These are phyloP conservation scores for Cladosporium sp. DNA, from an alignment of 2,329 filamentous ascomycete genomes.

Conservation along the genomic window DNA sequence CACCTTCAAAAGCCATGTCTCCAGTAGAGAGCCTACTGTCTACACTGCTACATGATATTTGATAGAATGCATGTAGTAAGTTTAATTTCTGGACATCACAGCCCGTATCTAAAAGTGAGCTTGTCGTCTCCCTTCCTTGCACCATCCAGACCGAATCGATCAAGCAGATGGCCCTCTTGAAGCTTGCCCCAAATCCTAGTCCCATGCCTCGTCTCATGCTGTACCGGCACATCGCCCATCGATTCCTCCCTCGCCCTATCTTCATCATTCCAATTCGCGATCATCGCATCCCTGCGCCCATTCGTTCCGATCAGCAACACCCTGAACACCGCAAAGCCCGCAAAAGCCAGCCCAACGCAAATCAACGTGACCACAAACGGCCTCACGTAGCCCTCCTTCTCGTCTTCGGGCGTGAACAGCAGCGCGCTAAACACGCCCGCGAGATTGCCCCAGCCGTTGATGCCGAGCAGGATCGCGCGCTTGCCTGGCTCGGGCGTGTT, in stretches of 20 bases:
- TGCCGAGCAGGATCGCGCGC: slow-evolving; percentile 46
- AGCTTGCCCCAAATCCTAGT: slow-evolving; percentile 11
- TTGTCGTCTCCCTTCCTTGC: slow-evolving; percentile 40
- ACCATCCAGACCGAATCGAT: slow-evolving; percentile 31
- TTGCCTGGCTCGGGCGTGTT: slow-evolving; percentile 51
- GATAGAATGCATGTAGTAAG: too few relatives aligned
- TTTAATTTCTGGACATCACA: slow-evolving; percentile 16
- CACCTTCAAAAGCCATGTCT: neutral
- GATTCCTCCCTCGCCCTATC: slow-evolving; percentile 35
- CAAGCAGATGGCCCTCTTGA: slow-evolving; percentile 19
- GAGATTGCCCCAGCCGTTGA: slow-evolving; percentile 51
- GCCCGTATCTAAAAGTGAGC: slow-evolving; percentile 41
- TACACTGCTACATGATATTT: too few relatives aligned
- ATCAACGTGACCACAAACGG: slow-evolving; percentile 39
- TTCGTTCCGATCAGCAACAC: slow-evolving; percentile 36
- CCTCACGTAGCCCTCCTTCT: slow-evolving; percentile 34
- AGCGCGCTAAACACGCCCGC: slow-evolving; percentile 41
- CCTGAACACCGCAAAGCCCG: slow-evolving; percentile 37
- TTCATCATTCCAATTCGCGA: slow-evolving; percentile 30
- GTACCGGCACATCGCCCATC: slow-evolving; percentile 23
- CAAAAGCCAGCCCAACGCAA: slow-evolving; percentile 34
- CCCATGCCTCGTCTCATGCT: slow-evolving; percentile 17
- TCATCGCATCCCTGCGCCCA: slow-evolving; percentile 24
- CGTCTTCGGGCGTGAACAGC: slow-evolving; percentile 39
- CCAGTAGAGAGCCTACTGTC: neutral